Percentiles rank a stretch among this genome's conserved stretches.
These are phyloP conservation scores for Calonectria henricotiae DNA, from an alignment of 2,329 filamentous ascomycete species.

Conservation along the genomic window DNA sequence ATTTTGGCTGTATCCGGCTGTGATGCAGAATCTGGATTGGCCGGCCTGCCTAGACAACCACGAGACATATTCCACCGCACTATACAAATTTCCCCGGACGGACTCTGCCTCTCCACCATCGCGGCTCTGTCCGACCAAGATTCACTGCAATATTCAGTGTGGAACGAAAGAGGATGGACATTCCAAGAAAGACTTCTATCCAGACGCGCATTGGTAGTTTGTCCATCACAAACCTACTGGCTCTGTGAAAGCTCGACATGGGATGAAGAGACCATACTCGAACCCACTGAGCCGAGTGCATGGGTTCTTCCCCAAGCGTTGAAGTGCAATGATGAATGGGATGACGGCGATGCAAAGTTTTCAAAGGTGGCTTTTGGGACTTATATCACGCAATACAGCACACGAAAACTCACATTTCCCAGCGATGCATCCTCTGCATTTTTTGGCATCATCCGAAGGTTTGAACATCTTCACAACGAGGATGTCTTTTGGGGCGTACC, in stretches of 20 bases:
- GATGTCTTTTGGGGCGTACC: slow-evolving; percentile 35
- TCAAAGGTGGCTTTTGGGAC: neutral
- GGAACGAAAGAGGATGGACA: slow-evolving; percentile 38
- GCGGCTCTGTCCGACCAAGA: neutral
- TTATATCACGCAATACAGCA: slow-evolving; percentile 34
- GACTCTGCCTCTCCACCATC: slow-evolving; percentile 16
- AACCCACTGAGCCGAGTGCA: neutral
- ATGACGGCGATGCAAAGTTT: slow-evolving; percentile 27
- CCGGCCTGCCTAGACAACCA: slow-evolving; percentile 1
- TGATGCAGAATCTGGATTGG: neutral
- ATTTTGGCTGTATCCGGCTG: slow-evolving; percentile 9
- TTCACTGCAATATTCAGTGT: neutral
- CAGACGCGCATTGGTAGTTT: slow-evolving; percentile 35
- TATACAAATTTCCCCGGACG: slow-evolving; percentile 21
- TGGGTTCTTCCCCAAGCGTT: slow-evolving; percentile 18
- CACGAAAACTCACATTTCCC: slow-evolving; percentile 32
- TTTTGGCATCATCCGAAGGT: slow-evolving; percentile 34
- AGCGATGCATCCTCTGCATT: slow-evolving; percentile 33
- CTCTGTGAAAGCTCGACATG: slow-evolving; percentile 29
- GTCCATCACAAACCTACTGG: slow-evolving; percentile 38
- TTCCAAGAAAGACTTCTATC: slow-evolving; percentile 38
- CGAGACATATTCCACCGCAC: slow-evolving; percentile 10
- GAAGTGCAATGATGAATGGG: slow-evolving; percentile 39
- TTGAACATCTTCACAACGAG: slow-evolving; percentile 38
- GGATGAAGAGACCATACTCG: slow-evolving; percentile 40